A percentile compares a stretch with the other conserved stretches of the same genome.
phyloP scores from a whole-genome alignment of 768 basidiomycete genomes.

The Russula abietina region DNA sequence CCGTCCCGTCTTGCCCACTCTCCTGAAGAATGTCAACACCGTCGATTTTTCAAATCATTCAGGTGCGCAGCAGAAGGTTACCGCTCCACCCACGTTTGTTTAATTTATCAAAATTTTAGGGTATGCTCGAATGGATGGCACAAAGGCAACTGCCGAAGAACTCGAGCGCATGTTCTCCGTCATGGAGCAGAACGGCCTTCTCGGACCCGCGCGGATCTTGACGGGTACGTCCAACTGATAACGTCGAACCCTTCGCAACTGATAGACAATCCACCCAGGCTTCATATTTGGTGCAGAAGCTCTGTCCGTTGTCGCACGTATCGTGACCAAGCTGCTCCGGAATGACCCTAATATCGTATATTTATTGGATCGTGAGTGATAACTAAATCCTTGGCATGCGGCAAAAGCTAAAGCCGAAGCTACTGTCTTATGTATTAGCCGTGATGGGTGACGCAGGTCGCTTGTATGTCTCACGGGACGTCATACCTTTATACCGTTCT shows the following conservation, averaged over 20 bases:
- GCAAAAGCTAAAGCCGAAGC: background rate
- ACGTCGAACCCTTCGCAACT: background rate
- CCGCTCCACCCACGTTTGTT: background rate
- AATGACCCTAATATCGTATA: constrained; percentile 64
- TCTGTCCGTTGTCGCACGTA: constrained; percentile 55
- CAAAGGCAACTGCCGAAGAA: constrained; percentile 70
- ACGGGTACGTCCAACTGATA: constrained; percentile 47
- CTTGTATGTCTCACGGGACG: constrained; percentile 83
- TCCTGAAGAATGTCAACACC: constrained; percentile 69
- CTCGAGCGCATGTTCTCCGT: constrained; percentile 66
- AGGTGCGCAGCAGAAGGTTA: constrained; percentile 41
- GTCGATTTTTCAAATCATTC: constrained; percentile 95
- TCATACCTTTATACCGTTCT: constrained; percentile 78
- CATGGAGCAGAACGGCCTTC: constrained; percentile 71
- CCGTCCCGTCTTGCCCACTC: background rate
- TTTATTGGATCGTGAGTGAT: constrained; percentile 79
- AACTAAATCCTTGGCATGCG: background rate
- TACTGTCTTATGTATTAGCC: constrained; percentile 42
- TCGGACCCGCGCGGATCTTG: constrained; percentile 65
- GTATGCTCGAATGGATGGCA: constrained; percentile 76
- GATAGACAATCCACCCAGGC: constrained; percentile 40
- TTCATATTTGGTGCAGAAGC: constrained; percentile 86
- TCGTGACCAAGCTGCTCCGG: constrained; percentile 56
- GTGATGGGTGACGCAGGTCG: constrained; percentile 91
- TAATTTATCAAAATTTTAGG: constrained; percentile 41